Percentiles rank a stretch among this genome's conserved stretches.
Conservation (phyloP, 202 grass and related monocot species). For the Zizania palustris region DNA sequence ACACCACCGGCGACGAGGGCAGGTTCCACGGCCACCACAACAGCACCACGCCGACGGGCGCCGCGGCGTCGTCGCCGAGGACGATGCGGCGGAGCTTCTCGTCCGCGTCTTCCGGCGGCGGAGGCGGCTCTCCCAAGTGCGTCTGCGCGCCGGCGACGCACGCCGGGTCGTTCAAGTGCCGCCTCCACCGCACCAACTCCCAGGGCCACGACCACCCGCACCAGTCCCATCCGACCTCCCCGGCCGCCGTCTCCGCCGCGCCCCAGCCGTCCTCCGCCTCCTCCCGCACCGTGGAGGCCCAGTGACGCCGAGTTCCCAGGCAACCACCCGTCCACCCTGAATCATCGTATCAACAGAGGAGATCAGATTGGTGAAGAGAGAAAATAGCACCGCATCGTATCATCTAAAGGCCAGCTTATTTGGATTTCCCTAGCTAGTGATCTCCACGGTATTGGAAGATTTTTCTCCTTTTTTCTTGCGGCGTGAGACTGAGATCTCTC, state of each 20-base stretch:
- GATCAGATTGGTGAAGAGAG: slow-evolving; percentile 1
- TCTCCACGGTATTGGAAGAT: slow-evolving; percentile 25
- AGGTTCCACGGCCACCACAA: slow-evolving; percentile 52
- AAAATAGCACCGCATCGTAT: slow-evolving; percentile 30
- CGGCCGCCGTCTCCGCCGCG: slow-evolving; percentile 1
- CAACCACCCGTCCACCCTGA: background rate
- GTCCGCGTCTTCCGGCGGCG: slow-evolving; percentile 50
- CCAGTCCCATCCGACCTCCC: slow-evolving; percentile 24
- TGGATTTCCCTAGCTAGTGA: slow-evolving; percentile 50
- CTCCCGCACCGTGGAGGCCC: slow-evolving; percentile 66
- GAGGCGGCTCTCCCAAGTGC: slow-evolving; percentile 48
- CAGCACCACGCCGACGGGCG: slow-evolving; percentile 50
- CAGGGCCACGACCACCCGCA: slow-evolving; percentile 46
- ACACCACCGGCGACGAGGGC: slow-evolving; percentile 49
- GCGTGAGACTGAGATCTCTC: too few relatives aligned
- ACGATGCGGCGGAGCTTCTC: slow-evolving; percentile 52
- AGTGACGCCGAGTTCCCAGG: slow-evolving; percentile 40
- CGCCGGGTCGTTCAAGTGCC: slow-evolving; percentile 85
- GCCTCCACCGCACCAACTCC: slow-evolving; percentile 72
- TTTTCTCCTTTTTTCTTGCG: slow-evolving; percentile 4
- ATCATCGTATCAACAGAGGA: background rate
- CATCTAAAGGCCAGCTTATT: slow-evolving; percentile 52
- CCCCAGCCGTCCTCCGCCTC: slow-evolving; percentile 38
- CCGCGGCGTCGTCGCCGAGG: slow-evolving; percentile 57
- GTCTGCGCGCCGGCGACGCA: slow-evolving; percentile 83